Evolutionary conservation across 768 basidiomycete species (phyloP).

Genomic region (Daedaleopsis sinensis): DNA sequence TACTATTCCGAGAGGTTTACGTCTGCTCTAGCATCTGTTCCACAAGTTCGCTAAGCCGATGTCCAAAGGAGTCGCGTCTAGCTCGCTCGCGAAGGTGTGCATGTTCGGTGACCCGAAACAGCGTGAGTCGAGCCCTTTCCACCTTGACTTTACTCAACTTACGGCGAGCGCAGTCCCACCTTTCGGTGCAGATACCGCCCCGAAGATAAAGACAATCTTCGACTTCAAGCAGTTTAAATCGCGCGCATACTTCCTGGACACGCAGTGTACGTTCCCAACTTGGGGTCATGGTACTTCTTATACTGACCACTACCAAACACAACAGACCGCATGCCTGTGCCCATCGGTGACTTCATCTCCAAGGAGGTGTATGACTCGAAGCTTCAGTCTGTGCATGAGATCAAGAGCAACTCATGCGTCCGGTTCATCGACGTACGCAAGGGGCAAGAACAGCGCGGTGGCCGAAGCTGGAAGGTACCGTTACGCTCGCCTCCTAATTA

Average conservation of each 20-base stretch:
- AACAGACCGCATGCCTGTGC: conserved; percentile 39
- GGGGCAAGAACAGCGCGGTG: conserved; percentile 41
- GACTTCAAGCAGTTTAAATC: conserved; percentile 33
- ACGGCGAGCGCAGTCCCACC: conserved; percentile 34
- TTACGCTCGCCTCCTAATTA: not conserved
- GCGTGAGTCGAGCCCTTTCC: not conserved
- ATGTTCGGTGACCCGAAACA: conserved; percentile 50
- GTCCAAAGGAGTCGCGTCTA: not conserved
- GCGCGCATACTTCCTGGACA: conserved; percentile 33
- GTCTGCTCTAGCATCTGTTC: conserved; percentile 25
- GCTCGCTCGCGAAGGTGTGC: conserved; percentile 37
- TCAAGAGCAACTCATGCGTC: conserved; percentile 25
- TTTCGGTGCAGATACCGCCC: conserved; percentile 34
- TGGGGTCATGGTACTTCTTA: no score
- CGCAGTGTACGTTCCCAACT: conserved; percentile 38
- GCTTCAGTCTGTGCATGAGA: conserved; percentile 29
- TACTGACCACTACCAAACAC: not conserved
- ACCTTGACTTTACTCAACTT: not conserved
- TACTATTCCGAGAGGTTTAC: not conserved
- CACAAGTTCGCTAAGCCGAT: conserved; percentile 27
- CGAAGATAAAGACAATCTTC: conserved; percentile 36
- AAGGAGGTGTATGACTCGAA: conserved; percentile 30
- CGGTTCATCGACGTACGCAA: conserved; percentile 43
- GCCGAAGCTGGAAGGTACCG: conserved; percentile 41
- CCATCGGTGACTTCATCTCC: conserved; percentile 38